phyloP scores from a whole-genome alignment of 306 rosid genomes.

The Cicer pinnatifidum region DNA sequence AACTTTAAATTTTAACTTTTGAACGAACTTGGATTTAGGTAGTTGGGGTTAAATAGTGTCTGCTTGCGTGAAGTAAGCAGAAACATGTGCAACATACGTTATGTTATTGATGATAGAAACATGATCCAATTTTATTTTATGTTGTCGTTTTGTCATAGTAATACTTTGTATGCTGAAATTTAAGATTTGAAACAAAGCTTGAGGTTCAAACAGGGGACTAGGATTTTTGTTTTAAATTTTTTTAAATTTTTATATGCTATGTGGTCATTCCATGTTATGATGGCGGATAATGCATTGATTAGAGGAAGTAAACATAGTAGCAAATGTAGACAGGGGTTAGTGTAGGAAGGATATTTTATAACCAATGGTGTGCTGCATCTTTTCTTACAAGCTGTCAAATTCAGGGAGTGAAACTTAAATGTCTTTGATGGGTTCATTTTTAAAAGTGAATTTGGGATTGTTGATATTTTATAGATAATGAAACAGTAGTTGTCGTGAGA shows the following conservation, averaged over 20 bases:
- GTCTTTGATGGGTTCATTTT: slow-evolving; percentile 27
- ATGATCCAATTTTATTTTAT: background rate
- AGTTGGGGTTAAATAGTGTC: slow-evolving; percentile 21
- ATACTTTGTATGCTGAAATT: slow-evolving; percentile 3
- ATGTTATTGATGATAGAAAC: slow-evolving; percentile 37
- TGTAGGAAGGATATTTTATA: slow-evolving; percentile 5
- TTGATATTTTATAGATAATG: slow-evolving; percentile 26
- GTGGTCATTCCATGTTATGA: slow-evolving; percentile 7
- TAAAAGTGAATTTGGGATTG: slow-evolving; percentile 25
- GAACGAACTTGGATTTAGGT: slow-evolving; percentile 35
- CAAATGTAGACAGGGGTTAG: slow-evolving; percentile 15
- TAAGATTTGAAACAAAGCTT: slow-evolving; percentile 8
- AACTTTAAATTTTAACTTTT: background rate
- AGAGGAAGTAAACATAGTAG: slow-evolving; percentile 37
- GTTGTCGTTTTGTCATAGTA: slow-evolving; percentile 19
- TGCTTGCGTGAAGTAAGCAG: slow-evolving; percentile 33
- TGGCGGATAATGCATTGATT: slow-evolving; percentile 24
- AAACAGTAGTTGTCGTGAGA: slow-evolving; percentile 22
- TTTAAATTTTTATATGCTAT: background rate
- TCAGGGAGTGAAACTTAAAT: slow-evolving; percentile 13
- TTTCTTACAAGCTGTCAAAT: slow-evolving; percentile 14
- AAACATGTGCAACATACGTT: slow-evolving; percentile 11
- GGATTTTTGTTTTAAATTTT: background rate
- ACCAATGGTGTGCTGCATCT: slow-evolving; percentile 26
- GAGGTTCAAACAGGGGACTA: slow-evolving; percentile 14